phyloP scores from a whole-genome alignment of 805 yeast species.

The Limtongia smithiae region DNA sequence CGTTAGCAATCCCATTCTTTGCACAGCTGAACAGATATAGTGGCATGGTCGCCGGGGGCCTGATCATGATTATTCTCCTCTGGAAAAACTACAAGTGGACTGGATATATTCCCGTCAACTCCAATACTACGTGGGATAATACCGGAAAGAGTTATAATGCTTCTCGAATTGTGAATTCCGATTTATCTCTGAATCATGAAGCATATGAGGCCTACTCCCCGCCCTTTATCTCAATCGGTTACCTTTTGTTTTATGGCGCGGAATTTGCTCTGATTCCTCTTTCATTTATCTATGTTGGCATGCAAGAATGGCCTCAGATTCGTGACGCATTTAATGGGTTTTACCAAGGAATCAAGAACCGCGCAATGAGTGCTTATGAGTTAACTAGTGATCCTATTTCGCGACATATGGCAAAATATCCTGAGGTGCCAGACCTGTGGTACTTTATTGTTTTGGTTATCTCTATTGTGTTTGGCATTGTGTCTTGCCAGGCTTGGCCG shows the following conservation, averaged over 20 bases:
- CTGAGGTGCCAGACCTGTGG: conserved; percentile 53
- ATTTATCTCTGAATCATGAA: conserved; percentile 43
- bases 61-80: conserved; percentile 50
- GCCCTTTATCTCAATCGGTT: conserved; percentile 50
- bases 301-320: conserved; percentile 39
- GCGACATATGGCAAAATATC: conserved; percentile 52
- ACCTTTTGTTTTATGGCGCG: conserved; percentile 51
- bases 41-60: conserved; percentile 49
- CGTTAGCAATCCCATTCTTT: conserved; percentile 42
- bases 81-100: conserved; percentile 48
- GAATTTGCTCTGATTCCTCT: conserved; percentile 51
- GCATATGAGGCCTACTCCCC: conserved; percentile 60
- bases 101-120: conserved; percentile 43
- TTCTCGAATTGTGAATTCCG: conserved; percentile 43
- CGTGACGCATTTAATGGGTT: conserved; percentile 2
- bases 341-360: background rate
- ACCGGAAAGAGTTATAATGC: conserved; percentile 44
- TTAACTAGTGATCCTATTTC: conserved; percentile 40
- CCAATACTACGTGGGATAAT: conserved; percentile 42
- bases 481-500: conserved; percentile 41
- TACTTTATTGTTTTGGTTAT: conserved; percentile 41
- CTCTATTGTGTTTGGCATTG: conserved; percentile 36
- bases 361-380: conserved; percentile 39
- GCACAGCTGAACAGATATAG: conserved; percentile 41
- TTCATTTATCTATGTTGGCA: conserved; percentile 46